phyloP scores from a whole-genome alignment of 192 early-diverging fungal genomes.

The Entomortierella lignicola region DNA sequence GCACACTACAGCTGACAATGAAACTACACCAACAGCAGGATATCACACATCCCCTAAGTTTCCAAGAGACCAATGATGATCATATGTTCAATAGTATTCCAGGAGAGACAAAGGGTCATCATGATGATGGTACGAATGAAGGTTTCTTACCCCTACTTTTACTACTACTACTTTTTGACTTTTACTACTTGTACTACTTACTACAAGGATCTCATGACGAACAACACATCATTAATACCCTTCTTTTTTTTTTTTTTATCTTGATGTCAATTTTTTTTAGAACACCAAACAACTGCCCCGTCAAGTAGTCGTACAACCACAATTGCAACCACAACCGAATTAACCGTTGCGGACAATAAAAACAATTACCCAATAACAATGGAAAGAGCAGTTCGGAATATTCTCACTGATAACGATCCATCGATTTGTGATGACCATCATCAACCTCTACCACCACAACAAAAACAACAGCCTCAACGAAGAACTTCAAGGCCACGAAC shows the following conservation, averaged over 20 bases:
- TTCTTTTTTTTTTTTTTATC: too few species aligned
- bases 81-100: background rate
- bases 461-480: background rate
- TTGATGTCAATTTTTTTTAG: too few species aligned
- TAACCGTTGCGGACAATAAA: background rate
- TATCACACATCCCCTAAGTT: slow-evolving; percentile 20
- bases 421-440: background rate
- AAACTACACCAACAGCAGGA: slow-evolving; percentile 8
- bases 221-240: too few species aligned
- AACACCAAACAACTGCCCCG: too few species aligned
- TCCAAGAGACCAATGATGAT: background rate
- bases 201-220: too few species aligned
- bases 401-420: background rate
- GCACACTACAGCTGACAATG: background rate
- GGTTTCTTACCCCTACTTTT: too few species aligned
- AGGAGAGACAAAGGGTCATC: background rate
- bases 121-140: background rate
- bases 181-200: too few species aligned
- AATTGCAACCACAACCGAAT: background rate
- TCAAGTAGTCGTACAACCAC: background rate
- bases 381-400: background rate
- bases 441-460: too few species aligned
- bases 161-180: too few species aligned
- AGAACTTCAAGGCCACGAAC: slow-evolving; percentile 4
- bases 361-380: too few species aligned